Evolutionary conservation across 495 filamentous ascomycete species (phyloP).

Genomic region (Penicillium ochrochloron): DNA sequence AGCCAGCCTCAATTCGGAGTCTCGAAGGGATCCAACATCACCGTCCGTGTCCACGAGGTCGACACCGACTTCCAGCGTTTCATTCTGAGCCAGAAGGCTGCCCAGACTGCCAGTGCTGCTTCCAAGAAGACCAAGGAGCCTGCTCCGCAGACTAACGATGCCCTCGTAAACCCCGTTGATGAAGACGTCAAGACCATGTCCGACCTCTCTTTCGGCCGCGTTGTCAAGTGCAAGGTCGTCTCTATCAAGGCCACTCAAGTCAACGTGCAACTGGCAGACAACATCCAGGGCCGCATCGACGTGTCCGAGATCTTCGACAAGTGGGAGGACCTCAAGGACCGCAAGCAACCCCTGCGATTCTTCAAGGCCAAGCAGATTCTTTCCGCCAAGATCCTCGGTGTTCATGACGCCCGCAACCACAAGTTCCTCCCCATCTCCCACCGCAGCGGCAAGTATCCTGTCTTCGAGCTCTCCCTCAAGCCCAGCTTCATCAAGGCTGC

Average conservation of each 20-base stretch:
- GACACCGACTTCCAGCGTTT: slow-evolving; percentile 64
- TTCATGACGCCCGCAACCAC: slow-evolving; percentile 89
- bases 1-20: slow-evolving; percentile 76
- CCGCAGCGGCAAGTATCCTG: slow-evolving; percentile 71
- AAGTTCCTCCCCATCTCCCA: slow-evolving; percentile 91
- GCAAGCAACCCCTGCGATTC: slow-evolving; percentile 72
- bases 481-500: slow-evolving; percentile 62
- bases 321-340: slow-evolving; percentile 83
- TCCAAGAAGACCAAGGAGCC: slow-evolving; percentile 38
- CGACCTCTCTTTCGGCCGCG: slow-evolving; percentile 73
- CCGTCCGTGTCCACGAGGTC: slow-evolving; percentile 69
- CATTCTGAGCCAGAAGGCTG: slow-evolving; percentile 61
- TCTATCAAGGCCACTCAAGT: slow-evolving; percentile 88
- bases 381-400: slow-evolving; percentile 76
- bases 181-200: slow-evolving; percentile 63
- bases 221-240: slow-evolving; percentile 77
- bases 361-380: slow-evolving; percentile 75
- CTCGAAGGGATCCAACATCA: slow-evolving; percentile 69
- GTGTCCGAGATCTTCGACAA: slow-evolving; percentile 85
- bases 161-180: slow-evolving; percentile 71
- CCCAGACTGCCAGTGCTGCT: slow-evolving; percentile 37
- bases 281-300: slow-evolving; percentile 88
- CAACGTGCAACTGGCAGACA: slow-evolving; percentile 87
- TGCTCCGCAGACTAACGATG: slow-evolving; percentile 41
- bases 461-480: slow-evolving; percentile 90